phyloP scores from a whole-genome alignment of 2,329 filamentous ascomycete species.

The Whalleya microplaca region DNA sequence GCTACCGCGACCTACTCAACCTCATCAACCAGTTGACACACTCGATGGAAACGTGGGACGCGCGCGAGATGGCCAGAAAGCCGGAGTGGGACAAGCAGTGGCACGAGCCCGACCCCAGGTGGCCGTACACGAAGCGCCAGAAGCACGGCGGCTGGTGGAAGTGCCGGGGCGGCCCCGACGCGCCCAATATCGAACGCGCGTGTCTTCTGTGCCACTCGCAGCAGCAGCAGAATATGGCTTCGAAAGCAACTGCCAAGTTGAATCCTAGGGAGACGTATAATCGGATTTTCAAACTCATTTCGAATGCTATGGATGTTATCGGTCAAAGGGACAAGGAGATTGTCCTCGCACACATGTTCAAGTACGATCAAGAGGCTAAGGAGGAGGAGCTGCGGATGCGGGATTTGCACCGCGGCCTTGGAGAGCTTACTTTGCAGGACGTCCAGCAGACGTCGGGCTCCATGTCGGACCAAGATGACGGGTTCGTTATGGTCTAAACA shows the following conservation, averaged over 20 bases:
- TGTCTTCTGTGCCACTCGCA: conserved; percentile 20
- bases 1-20: conserved; percentile 2
- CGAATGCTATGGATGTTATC: conserved; percentile 23
- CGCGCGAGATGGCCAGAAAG: conserved; percentile 2
- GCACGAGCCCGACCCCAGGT: conserved; percentile 28
- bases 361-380: not conserved
- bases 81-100: conserved; percentile 30
- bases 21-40: conserved; percentile 19
- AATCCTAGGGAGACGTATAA: conserved; percentile 5
- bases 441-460: too few species aligned
- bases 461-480: too few species aligned
- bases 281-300: conserved; percentile 18
- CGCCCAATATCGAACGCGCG: conserved; percentile 7
- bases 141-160: conserved; percentile 33
- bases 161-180: conserved; percentile 21
- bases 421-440: too few species aligned
- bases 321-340: conserved; percentile 22
- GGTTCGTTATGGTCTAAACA: too few species aligned
- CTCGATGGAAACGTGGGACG: conserved; percentile 4
- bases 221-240: too few species aligned
- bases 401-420: not conserved
- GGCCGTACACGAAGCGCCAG: conserved; percentile 21
- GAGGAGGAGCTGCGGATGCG: not conserved
- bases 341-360: not conserved
- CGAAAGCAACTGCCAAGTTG: too few species aligned